Evolutionary conservation across 2,329 filamentous ascomycete species (phyloP), one percentile per base, ranked within the genome.

Genomic region (Parastagonospora nodorum): DNA sequence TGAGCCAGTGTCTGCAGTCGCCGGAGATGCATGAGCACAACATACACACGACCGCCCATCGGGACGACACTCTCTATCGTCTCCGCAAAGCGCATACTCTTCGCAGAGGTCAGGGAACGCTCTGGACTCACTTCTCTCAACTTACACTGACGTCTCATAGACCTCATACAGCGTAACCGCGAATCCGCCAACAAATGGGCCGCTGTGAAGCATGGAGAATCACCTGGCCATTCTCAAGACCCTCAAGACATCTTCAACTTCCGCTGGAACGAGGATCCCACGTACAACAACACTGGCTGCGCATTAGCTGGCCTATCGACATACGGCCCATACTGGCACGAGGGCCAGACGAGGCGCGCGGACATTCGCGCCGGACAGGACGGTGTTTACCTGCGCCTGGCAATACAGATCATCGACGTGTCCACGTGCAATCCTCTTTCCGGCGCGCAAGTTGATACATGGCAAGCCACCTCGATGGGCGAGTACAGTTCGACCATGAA

Each of bases 351-450:
- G 36, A 58, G 82, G 51, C 74, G 80, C n/a, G 56, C 70, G n/a
- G 68, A 82, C 54, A 65, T 82, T 27, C 68, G 66, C 3, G 78
- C 78, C 36, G 68, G 71, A n/a, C 73, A 81, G 62, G 42, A 53
- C 1, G 80, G 80, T 35, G 66, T 82, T 33, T 70, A 74, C 43
- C 64, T 81, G 45, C 72, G 74, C 7, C 63, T 81, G 11, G 78
- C 80, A 57, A 69, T 79, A 50, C 80, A 82, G 61, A 14, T 41
- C 24, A 41, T 41, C 10, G 24, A 41, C 16, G 10, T 14, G 10
- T 61, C 70, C 16, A 81, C 79, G 1, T 83, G 80, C 67, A 65
- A 78, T 55, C 75, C 77, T 4, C 72, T 81, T 2, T 65, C 74
- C 4, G 66, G 77, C 41, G 70, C 75, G 5, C 77, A 73, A 40